Percentiles rank a stretch among this genome's conserved stretches.
Evolutionary conservation across 2,329 filamentous ascomycete genomes (phyloP).

Genomic region (Seiridium cupressi): DNA sequence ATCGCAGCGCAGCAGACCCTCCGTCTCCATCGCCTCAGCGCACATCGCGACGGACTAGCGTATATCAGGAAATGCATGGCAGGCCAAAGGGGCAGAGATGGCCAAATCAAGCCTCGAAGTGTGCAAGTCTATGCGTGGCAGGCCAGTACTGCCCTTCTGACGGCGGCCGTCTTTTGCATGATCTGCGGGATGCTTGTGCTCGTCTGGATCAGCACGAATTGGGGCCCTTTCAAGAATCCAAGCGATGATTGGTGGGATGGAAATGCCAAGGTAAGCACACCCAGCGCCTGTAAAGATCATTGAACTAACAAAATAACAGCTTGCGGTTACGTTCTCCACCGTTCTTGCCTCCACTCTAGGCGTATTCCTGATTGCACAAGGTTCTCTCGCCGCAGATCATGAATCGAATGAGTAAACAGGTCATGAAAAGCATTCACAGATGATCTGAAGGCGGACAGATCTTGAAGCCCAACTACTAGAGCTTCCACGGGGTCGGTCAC

Average conservation of each 20-base stretch:
- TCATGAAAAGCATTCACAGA: no score
- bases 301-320: not conserved
- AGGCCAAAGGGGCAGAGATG: not conserved
- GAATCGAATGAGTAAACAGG: no score
- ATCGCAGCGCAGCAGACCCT: conserved; percentile 40
- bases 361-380: conserved; percentile 1
- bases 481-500: no score
- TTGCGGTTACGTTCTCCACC: conserved; percentile 4
- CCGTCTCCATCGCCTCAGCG: conserved; percentile 38
- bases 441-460: no score
- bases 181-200: conserved; percentile 16
- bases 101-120: conserved; percentile 7
- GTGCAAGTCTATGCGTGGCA: conserved; percentile 22
- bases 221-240: conserved; percentile 13
- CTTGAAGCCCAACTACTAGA: no score
- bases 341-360: not conserved
- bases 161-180: conserved; percentile 17
- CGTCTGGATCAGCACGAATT: conserved; percentile 17
- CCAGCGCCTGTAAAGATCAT: not conserved
- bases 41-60: conserved; percentile 33
- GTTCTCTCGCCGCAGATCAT: not conserved
- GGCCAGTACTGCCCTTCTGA: conserved; percentile 16
- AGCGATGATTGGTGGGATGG: conserved; percentile 16
- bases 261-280: conserved; percentile 8
- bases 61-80: conserved; percentile 27